Evolutionary conservation across 768 basidiomycete species (phyloP), one percentile per base, ranked within the genome.

Genomic region (Tylopilus balloui): DNA sequence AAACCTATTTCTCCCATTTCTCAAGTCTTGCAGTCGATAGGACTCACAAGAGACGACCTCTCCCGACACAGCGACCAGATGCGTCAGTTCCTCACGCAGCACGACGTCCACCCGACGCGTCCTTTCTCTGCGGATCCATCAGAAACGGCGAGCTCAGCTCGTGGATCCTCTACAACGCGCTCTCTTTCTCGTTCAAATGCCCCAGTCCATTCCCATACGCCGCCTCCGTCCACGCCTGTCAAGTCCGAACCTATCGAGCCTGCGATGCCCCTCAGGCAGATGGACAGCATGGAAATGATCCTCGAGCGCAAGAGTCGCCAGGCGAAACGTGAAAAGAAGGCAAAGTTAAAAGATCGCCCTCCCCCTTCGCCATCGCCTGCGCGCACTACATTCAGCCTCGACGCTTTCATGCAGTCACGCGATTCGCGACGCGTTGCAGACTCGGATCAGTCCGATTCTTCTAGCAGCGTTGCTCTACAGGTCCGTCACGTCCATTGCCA

Each of bases 31-130:
- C 73, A 79, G 58, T 80, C 80, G 15, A 75, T 90, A 35, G 86
- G 87, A 44, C 76, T 90, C 61, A 88, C 88, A 56, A 79, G 85
- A 66, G 81, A 86, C 60, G 88, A 89, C 69, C 72, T 90, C 48
- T 64, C 73, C 57, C 75, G 78, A 62, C 84, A 80, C 62, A 87
- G 83, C 59, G 77, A 84, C 70, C 79, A 88, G 65, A 89, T 90
- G 87, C 83, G 86, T 45, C 80, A 81, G 57, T 88, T 87, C 71
- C 74, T 88, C 56, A 83, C 79, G 28, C 68, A 79, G 25, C 76
- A 81, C 60, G 71, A 71, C 59, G 62, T 69, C 45, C 63, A 65
- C 48, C 65, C 76, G 67, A 67, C 75, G 66, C 75, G 76, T 69
- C 73, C 60, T 53, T 71, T 56, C 69, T 69, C 57, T 59, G 50